phyloP scores from a whole-genome alignment of 495 filamentous ascomycete genomes.

The Letharia columbiana region DNA sequence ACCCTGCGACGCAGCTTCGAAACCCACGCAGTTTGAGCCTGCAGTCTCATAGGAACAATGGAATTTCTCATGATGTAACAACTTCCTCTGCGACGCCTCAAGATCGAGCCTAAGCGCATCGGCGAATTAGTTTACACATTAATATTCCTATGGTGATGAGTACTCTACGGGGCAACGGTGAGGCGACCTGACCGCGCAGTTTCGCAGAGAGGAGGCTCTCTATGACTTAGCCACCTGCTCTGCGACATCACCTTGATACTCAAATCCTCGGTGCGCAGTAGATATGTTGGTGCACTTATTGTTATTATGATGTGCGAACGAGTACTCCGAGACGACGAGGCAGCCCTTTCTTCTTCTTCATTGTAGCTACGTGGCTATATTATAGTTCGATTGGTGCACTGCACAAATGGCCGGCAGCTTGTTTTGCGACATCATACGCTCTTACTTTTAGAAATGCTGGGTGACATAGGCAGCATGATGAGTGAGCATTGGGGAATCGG shows the following conservation, averaged over 20 bases:
- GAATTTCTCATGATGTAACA: no score
- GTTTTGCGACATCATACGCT: neutral
- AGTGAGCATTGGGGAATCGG: neutral
- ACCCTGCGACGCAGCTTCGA: no score
- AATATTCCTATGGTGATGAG: neutral
- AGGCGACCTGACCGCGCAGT: neutral
- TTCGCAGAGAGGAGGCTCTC: neutral
- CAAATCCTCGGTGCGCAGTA: no score
- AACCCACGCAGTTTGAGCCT: no score
- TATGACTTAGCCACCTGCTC: neutral
- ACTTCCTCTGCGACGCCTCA: neutral
- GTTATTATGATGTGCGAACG: no score
- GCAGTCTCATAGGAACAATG: no score
- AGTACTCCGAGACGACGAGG: neutral
- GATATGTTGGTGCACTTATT: no score
- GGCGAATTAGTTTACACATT: neutral
- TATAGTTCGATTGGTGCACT: no score
- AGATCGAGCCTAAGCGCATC: neutral
- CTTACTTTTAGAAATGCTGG: neutral
- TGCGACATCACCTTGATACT: neutral
- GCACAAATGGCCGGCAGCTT: neutral
- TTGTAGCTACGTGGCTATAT: neutral
- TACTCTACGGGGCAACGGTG: neutral
- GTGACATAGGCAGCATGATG: neutral
- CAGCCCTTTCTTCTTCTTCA: neutral